These are phyloP conservation scores for Phoma sp. DNA, from an alignment of 2,329 filamentous ascomycete species.

Conservation along the genomic window DNA sequence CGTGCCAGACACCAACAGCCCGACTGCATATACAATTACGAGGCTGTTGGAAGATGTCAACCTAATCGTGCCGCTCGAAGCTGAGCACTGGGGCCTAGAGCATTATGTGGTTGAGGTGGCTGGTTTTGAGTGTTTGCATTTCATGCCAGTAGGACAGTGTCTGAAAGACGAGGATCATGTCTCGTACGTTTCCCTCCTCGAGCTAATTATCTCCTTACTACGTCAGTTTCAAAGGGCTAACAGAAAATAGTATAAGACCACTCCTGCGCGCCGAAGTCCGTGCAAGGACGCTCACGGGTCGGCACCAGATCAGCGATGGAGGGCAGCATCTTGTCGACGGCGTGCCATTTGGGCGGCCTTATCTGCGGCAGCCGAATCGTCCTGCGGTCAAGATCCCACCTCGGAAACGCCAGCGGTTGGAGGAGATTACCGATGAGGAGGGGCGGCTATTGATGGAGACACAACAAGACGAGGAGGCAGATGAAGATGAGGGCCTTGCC, in stretches of 20 bases:
- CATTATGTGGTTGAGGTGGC: slow-evolving; percentile 85
- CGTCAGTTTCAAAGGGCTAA: slow-evolving; percentile 6
- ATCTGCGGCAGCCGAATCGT: slow-evolving; percentile 66
- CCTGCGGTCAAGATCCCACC: slow-evolving; percentile 76
- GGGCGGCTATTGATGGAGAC: slow-evolving; percentile 14
- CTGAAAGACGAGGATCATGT: slow-evolving; percentile 86
- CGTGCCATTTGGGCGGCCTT: slow-evolving; percentile 79
- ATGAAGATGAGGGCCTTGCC: not conserved
- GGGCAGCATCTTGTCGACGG: slow-evolving; percentile 87
- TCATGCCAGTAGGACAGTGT: slow-evolving; percentile 72
- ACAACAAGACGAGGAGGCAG: not conserved
- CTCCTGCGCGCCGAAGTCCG: slow-evolving; percentile 78
- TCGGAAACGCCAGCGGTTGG: slow-evolving; percentile 66
- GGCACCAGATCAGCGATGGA: slow-evolving; percentile 79
- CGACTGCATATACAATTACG: slow-evolving; percentile 66
- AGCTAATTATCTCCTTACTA: not conserved
- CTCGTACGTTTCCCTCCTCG: slow-evolving; percentile 61
- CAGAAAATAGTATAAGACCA: slow-evolving; percentile 71
- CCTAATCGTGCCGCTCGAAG: slow-evolving; percentile 81
- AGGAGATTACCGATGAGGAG: slow-evolving; percentile 20
- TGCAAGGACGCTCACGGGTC: slow-evolving; percentile 74
- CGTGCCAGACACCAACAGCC: slow-evolving; percentile 41
- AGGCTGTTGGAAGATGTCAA: slow-evolving; percentile 81
- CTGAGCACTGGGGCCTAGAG: slow-evolving; percentile 82
- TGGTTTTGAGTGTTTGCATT: slow-evolving; percentile 88